phyloP scores from a whole-genome alignment of 179 eudicot species.

The Carnegiea gigantea region DNA sequence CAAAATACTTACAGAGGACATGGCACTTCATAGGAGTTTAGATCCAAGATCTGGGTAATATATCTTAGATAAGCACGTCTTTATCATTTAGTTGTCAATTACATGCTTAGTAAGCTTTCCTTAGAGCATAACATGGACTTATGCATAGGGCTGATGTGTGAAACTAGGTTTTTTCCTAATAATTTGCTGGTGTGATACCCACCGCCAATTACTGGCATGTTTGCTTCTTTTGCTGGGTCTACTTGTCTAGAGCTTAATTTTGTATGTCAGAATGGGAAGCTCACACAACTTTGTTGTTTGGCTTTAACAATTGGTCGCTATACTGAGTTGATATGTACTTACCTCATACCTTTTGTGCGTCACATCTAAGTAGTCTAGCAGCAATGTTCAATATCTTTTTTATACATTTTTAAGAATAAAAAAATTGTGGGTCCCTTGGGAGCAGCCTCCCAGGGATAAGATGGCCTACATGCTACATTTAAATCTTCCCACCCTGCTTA shows the following conservation, averaged over 20 bases:
- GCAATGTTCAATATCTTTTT: background rate
- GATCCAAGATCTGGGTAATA: background rate
- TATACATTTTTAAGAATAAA: background rate
- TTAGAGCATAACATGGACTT: background rate
- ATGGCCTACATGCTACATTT: constrained; percentile 1
- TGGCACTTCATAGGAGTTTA: background rate
- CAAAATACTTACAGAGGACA: background rate
- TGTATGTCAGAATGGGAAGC: background rate
- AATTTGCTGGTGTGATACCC: background rate
- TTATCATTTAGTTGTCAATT: background rate
- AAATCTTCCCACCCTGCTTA: background rate
- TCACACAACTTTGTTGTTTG: background rate
- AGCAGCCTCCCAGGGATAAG: too few relatives aligned
- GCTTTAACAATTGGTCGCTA: background rate
- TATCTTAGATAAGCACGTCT: background rate
- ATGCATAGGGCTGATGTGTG: background rate
- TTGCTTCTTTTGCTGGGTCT: background rate
- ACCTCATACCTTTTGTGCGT: background rate
- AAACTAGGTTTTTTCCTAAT: background rate
- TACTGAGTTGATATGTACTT: background rate
- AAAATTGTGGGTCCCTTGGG: background rate
- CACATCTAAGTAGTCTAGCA: background rate
- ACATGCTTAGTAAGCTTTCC: background rate
- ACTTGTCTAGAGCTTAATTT: background rate
- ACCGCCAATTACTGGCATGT: background rate